Evolutionary conservation across 805 yeast species (phyloP), one percentile per base, ranked within the genome.

Genomic region (Cyberlindnera americana): DNA sequence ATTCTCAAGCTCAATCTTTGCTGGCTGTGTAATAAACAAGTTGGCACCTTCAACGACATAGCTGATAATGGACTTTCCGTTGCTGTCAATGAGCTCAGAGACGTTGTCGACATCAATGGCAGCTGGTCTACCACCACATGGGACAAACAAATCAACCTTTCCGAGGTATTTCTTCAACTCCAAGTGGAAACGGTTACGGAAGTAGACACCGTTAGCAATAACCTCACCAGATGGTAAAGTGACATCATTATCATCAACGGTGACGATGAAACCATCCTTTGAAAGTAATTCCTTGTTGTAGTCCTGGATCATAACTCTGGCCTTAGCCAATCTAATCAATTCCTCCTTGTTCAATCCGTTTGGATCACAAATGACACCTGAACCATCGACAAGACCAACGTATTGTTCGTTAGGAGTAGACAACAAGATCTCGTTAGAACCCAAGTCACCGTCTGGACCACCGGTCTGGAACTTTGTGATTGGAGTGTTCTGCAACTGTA

Each of bases 91-190:
- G 54, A 88, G 77, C 38, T 67, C 67, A 47, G 70, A 67, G 43
- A 90, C 93, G 56, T 85, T 93, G 62, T 79, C 82, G 48, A 90
- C 78, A 62, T 90, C 95, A 61, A 91, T 81, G 16, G 98, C 95
- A 53, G 86, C 91, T 44, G 99, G 99, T 67, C 99, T 83, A 53
- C 99, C 99, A 64, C 99, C 99, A 66, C 99, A 91, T 43, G 99
- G 99, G 30, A 90, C 97, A 66, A 93, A 90, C 58, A 91, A 69
- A 54, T 88, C 89, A 46, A 89, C 72, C 23, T 74, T 73, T 32
- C 77, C 74, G 55, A 77, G 78, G 46, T 74, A 74, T 44, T 83
- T 80, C 46, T 78, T 75, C 44, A 83, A 61, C 50, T 79, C 77
- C 50, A 87, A 71, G 61, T 91, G 99, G 81, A 85, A 91, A 29